Evolutionary conservation across 768 basidiomycete genomes (phyloP).

Genomic region (Boletus rex-veris): DNA sequence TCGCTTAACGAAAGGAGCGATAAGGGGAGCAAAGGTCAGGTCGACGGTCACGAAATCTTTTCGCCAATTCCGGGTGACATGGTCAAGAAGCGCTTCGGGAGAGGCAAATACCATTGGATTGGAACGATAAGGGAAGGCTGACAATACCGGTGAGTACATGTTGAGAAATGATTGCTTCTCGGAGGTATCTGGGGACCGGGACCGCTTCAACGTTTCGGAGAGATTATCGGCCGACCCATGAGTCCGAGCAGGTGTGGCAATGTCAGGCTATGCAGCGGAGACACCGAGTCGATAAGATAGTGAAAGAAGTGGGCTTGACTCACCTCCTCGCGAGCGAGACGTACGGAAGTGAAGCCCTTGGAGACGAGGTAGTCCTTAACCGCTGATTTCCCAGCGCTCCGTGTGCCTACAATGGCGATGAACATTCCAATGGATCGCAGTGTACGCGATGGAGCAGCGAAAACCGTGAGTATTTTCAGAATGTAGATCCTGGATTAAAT

Average conservation of each 20-base stretch:
- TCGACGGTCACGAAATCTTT: conserved; percentile 79
- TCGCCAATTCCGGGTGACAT: conserved; percentile 81
- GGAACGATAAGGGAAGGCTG: conserved; percentile 21
- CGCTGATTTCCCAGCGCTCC: conserved; percentile 56
- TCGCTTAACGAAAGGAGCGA: conserved; percentile 73
- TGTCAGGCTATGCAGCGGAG: conserved; percentile 7
- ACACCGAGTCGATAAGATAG: background rate
- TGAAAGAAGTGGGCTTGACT: background rate
- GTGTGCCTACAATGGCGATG: conserved; percentile 64
- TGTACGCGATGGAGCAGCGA: background rate
- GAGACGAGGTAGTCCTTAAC: conserved; percentile 57
- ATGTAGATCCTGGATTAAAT: too few relatives aligned
- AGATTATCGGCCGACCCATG: background rate
- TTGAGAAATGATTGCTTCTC: conserved; percentile 20
- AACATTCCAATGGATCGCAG: conserved; percentile 50
- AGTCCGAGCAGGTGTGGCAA: background rate
- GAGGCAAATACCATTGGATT: conserved; percentile 38
- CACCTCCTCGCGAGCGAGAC: conserved; percentile 30
- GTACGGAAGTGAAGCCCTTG: conserved; percentile 56
- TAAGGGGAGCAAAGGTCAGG: conserved; percentile 48
- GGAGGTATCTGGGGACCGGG: background rate
- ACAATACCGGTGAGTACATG: conserved; percentile 17
- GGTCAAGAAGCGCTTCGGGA: conserved; percentile 55
- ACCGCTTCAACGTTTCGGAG: background rate
- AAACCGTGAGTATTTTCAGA: background rate